A percentile compares a stretch with the other conserved stretches of the same genome.
These are phyloP conservation scores for Tulasnella sp. DNA, from an alignment of 768 basidiomycete genomes.

Conservation along the genomic window DNA sequence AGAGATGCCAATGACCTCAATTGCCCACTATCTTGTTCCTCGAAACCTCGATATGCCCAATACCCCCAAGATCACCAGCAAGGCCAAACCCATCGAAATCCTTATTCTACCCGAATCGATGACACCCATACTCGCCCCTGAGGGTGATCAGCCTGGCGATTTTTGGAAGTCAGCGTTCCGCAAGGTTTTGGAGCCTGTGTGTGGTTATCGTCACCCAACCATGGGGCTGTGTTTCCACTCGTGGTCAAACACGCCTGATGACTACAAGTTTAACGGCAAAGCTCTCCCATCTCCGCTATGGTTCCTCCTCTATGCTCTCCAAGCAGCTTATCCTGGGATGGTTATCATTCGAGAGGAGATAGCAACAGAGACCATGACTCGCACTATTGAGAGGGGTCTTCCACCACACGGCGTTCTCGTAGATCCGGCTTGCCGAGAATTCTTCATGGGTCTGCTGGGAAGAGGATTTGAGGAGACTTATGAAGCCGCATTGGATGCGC, in stretches of 20 bases:
- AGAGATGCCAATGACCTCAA: not conserved
- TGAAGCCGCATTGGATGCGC: conserved; percentile 9
- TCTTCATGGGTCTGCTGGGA: conserved; percentile 7
- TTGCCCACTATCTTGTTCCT: not conserved
- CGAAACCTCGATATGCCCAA: not conserved
- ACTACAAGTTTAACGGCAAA: conserved; percentile 2
- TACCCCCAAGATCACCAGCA: not conserved
- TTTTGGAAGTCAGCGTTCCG: not conserved
- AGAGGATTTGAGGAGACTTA: not conserved
- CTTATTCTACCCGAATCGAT: not conserved
- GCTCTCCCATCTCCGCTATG: conserved; percentile 1
- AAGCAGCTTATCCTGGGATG: conserved; percentile 6
- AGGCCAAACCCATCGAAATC: not conserved
- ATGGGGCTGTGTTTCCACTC: conserved; percentile 9
- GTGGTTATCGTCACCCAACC: conserved; percentile 5
- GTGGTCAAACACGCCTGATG: conserved; percentile 6
- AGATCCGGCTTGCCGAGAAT: not conserved
- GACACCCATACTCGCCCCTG: not conserved
- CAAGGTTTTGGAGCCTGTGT: not conserved
- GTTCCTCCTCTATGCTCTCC: conserved; percentile 12
- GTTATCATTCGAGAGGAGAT: conserved; percentile 7
- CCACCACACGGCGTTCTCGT: conserved; percentile 5
- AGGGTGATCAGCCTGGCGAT: not conserved
- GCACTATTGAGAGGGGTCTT: conserved; percentile 2
- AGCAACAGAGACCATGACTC: conserved; percentile 1